Evolutionary conservation across 148 eudicot genomes (phyloP), one percentile per base, ranked within the genome.

Genomic region (Chenopodium album): DNA sequence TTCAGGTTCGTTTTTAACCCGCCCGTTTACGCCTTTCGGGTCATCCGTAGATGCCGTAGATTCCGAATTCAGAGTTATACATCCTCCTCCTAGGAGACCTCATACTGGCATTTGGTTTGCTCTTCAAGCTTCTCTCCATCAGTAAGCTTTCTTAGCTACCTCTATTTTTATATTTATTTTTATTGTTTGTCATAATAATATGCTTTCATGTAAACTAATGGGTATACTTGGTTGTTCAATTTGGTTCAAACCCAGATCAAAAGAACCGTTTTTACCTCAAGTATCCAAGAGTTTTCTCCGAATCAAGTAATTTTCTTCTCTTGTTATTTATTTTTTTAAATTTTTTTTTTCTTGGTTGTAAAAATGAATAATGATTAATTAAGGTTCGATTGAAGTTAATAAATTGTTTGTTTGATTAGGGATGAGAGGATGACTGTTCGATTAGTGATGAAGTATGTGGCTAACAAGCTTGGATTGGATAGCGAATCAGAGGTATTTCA

Each of bases 391-490:
- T 41, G 44, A 41, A 41, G 44, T 41, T 6, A 11, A 2, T 17
- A 75, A 34, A 16, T 66, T 12, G 22, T 70, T 68, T 31, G 52
- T 68, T 69, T 71, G 52, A 69, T 77, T 64, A 95, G 98, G 84
- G 93, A 95, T 86, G 92, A 94, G 50, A 91, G 83, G 72, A 91
- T 91, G 95, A 93, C 92, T 22, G 88, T 95, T 82, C 83, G 97
- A 50, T 85, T 93, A 81, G 83, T 95, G 72, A 91, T 89, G 73
- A 95, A 93, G 83, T 95, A 95, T 82, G 81, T 95, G 83, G 97
- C 90, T 83, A 90, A 89, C 81, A 95, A 95, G 92, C 92, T 95
- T 73, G 90, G 88, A 69, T 84, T 95, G 85, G 93, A 89, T 81
- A 89, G 87, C 80, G 95, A 93, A 92, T 93, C 94, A 10, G 91